Evolutionary conservation across 2,329 filamentous ascomycete genomes (phyloP), one percentile per base, ranked within the genome.

Genomic region (Westerdykella sp.): DNA sequence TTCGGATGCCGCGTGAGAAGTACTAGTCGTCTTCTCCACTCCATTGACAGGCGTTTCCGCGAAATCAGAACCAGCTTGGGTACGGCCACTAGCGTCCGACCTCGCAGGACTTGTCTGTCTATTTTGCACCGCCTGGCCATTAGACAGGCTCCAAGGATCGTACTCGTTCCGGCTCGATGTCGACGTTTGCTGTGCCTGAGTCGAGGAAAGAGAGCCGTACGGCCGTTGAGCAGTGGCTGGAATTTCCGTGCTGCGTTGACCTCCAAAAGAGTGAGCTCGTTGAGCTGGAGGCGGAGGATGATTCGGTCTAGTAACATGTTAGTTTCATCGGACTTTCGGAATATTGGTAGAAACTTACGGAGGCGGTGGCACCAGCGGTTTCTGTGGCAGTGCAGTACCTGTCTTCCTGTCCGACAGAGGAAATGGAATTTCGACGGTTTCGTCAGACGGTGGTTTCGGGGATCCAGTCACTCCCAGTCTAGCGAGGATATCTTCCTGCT

Each of bases 401-500:
- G 48, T 14, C 34, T 45, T 53, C 5, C 47, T 42, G 9, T 59
- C 50, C 7, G 40, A 16, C 2, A 34, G 10, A 6, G 46, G 43
- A 15, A 48, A 46, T 1, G 54, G 46, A 12, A 55, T 32, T 11
- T 45, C n/a, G 15, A 53, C 38, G 11, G 48, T 40, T 31, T 61
- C 57, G 23, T 53, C 40, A 5, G 60, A 59, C 28, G 54, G 54
- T 30, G 65, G 61, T 42, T 67, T 68, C 1, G 65, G 63, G 6
- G 58, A 52, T 6, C 65, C 65, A 15, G 64, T 67, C 5, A 68
- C 65, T 31, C 65, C 65, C 7, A 68, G 43, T 28, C 42, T 55
- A 0, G 65, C 62, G 16, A 68, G 58, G 22, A 67, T 56, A 22
- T 65, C 62, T 41, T 68, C 65, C 43, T 67, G 64, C n/a, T 47